Conservation (phyloP, 2,329 filamentous ascomycete species). For the Fusarium vanettenii region DNA sequence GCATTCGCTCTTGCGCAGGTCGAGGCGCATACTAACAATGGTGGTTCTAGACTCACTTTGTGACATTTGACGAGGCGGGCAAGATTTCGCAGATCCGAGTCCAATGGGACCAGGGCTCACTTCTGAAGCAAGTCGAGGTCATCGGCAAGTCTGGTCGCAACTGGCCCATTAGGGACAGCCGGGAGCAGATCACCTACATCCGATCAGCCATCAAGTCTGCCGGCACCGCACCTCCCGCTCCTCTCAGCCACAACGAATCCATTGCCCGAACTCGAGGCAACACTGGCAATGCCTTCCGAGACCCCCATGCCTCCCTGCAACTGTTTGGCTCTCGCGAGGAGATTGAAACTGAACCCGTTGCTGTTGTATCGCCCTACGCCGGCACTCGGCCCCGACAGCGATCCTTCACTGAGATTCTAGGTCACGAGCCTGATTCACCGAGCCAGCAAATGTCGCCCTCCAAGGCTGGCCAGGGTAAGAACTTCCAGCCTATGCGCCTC, state of each 20-base stretch:
- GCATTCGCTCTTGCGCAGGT: not conserved
- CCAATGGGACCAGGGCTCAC: slow-evolving; percentile 93
- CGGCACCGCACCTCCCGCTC: slow-evolving; percentile 49
- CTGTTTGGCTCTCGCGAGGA: slow-evolving; percentile 79
- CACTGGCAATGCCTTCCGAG: slow-evolving; percentile 67
- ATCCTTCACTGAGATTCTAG: slow-evolving; percentile 78
- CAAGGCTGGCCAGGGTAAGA: slow-evolving; percentile 67
- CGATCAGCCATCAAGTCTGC: slow-evolving; percentile 66
- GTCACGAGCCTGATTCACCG: slow-evolving; percentile 64
- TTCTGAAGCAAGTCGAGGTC: slow-evolving; percentile 92
- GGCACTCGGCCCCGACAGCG: slow-evolving; percentile 72
- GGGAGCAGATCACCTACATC: slow-evolving; percentile 85
- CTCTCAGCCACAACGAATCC: slow-evolving; percentile 51
- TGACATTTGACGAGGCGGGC: slow-evolving; percentile 79
- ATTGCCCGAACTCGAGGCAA: slow-evolving; percentile 61
- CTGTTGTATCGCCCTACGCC: slow-evolving; percentile 71
- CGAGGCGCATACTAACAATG: slow-evolving; percentile 18
- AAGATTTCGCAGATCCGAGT: slow-evolving; percentile 90
- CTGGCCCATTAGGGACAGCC: slow-evolving; percentile 93
- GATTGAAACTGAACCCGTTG: slow-evolving; percentile 60
- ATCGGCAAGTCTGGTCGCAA: slow-evolving; percentile 91
- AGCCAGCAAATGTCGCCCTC: slow-evolving; percentile 63
- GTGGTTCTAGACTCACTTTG: slow-evolving; percentile 79
- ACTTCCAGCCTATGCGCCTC: slow-evolving; percentile 71
- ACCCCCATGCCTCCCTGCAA: slow-evolving; percentile 77